phyloP scores from a whole-genome alignment of 2,329 filamentous ascomycete genomes.

The Didymella sp. region DNA sequence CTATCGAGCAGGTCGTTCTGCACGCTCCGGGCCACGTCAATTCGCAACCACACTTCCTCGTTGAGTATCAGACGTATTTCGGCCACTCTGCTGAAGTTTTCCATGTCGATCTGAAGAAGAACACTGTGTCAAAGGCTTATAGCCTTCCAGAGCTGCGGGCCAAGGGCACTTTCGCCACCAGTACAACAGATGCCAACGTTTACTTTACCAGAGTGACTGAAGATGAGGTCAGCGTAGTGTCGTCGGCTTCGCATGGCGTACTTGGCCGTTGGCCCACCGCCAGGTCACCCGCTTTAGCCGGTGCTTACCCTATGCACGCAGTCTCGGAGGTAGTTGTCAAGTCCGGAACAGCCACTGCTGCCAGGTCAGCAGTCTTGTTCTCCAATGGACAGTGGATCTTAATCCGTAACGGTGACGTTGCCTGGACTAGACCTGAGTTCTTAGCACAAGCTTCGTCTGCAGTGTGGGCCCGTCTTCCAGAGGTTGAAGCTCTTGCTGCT shows the following conservation, averaged over 20 bases:
- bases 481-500: conserved; percentile 75
- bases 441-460: conserved; percentile 81
- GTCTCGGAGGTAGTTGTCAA: conserved; percentile 84
- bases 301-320: conserved; percentile 64
- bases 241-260: conserved; percentile 77
- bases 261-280: conserved; percentile 76
- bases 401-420: conserved; percentile 78
- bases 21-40: conserved; percentile 77
- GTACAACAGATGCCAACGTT: conserved; percentile 78
- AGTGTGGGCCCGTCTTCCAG: conserved; percentile 78
- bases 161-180: conserved; percentile 78
- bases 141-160: conserved; percentile 75
- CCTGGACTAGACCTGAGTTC: conserved; percentile 84
- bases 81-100: conserved; percentile 86
- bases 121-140: conserved; percentile 77
- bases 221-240: conserved; percentile 75
- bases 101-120: conserved; percentile 76
- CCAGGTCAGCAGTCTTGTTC: conserved; percentile 75
- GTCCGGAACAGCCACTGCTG: conserved; percentile 71
- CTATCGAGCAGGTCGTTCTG: conserved; percentile 63
- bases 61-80: conserved; percentile 74
- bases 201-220: conserved; percentile 86
- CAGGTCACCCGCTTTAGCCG: conserved; percentile 39
- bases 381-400: conserved; percentile 78
- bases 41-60: conserved; percentile 81